Percentiles rank a stretch among this genome's conserved stretches.
phyloP scores from a whole-genome alignment of 257 asterid species.

The Ajuga chamaepitys region DNA sequence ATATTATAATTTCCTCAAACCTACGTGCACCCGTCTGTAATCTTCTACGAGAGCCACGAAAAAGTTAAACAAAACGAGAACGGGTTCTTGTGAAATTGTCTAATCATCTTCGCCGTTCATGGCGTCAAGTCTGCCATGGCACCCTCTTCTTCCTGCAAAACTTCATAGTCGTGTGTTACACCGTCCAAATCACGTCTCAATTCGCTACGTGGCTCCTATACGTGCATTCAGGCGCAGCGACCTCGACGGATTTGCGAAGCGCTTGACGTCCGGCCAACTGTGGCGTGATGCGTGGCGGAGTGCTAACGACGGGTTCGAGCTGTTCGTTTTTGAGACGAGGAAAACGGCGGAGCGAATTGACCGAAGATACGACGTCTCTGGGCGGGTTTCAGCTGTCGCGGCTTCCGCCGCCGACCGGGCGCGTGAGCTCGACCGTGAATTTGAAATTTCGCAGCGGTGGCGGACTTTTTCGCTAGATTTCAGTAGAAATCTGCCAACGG shows the following conservation, averaged over 20 bases:
- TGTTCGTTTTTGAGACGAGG: slow-evolving; percentile 60
- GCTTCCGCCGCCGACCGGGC: slow-evolving; percentile 66
- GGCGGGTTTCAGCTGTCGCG: slow-evolving; percentile 43
- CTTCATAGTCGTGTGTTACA: not conserved
- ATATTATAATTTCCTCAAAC: not conserved
- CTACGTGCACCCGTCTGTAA: not conserved
- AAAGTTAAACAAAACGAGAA: not conserved
- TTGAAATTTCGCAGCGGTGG: slow-evolving; percentile 69
- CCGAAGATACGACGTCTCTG: slow-evolving; percentile 57
- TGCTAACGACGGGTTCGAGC: slow-evolving; percentile 87
- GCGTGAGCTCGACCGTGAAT: slow-evolving; percentile 76
- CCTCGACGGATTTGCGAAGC: slow-evolving; percentile 71
- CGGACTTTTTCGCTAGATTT: slow-evolving; percentile 64
- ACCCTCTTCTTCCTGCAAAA: slow-evolving; percentile 38
- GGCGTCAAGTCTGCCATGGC: slow-evolving; percentile 71
- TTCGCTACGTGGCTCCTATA: slow-evolving; percentile 27
- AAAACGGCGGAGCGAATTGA: slow-evolving; percentile 89
- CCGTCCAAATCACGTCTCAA: slow-evolving; percentile 12
- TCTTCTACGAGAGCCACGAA: slow-evolving; percentile 21
- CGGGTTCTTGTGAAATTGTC: not conserved
- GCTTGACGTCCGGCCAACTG: slow-evolving; percentile 64
- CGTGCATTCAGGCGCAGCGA: slow-evolving; percentile 83
- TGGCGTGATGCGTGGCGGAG: slow-evolving; percentile 75
- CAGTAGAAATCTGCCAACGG: slow-evolving; percentile 69
- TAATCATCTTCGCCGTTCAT: slow-evolving; percentile 26